Evolutionary conservation across 305 asterid genomes (phyloP).

Genomic region (Fraxinus greggii): DNA sequence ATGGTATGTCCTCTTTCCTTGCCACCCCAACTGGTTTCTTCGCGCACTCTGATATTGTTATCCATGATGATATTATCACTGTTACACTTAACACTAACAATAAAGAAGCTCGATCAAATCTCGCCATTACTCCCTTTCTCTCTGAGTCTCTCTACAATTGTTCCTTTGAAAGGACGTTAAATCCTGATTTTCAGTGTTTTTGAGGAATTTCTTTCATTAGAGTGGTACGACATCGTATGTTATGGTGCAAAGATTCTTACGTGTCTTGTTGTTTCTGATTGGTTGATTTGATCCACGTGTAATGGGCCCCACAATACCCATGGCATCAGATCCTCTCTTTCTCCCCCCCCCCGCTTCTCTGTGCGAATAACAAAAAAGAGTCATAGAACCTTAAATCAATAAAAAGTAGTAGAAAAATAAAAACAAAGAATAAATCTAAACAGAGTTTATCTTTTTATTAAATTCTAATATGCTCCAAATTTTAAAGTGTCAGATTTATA

Average conservation of each 20-base stretch:
- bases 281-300: conserved; percentile 46
- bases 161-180: not conserved
- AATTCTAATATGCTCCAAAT: not conserved
- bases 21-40: conserved; percentile 68
- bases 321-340: not conserved
- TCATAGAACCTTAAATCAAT: not conserved
- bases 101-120: conserved; percentile 22
- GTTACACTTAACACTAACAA: conserved; percentile 17
- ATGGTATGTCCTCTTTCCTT: conserved; percentile 87
- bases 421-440: not conserved
- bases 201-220: not conserved
- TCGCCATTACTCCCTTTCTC: conserved; percentile 36
- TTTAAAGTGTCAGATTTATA: not conserved
- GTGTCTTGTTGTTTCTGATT: conserved; percentile 60
- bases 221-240: not conserved
- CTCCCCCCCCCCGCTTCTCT: too few species aligned
- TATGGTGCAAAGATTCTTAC: conserved; percentile 23
- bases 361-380: not conserved
- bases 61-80: conserved; percentile 33
- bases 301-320: not conserved
- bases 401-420: not conserved
- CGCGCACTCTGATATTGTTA: conserved; percentile 50
- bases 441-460: too few species aligned
- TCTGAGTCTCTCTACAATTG: not conserved
- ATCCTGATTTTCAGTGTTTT: not conserved